These are phyloP conservation scores for Fusarium anthophilum DNA, from an alignment of 2,329 filamentous ascomycete genomes.

Conservation along the genomic window DNA sequence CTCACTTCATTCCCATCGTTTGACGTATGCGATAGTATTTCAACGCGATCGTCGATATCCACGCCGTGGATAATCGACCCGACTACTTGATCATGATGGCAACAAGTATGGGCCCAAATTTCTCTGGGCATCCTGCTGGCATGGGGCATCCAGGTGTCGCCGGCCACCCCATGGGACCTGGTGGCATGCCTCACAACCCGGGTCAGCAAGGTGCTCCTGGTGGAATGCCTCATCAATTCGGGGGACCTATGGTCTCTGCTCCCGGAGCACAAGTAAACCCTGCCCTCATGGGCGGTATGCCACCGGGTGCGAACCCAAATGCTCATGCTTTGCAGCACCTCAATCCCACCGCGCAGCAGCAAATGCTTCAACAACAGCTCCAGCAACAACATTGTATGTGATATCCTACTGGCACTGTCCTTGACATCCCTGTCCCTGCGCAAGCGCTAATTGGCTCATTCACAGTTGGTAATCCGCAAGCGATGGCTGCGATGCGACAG, in stretches of 20 bases:
- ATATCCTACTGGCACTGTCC: neutral
- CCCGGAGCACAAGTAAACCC: constrained; percentile 78
- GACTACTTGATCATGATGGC: constrained; percentile 70
- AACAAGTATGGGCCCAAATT: constrained; percentile 69
- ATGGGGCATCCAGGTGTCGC: constrained; percentile 78
- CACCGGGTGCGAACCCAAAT: constrained; percentile 71
- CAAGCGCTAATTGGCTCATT: constrained; percentile 19
- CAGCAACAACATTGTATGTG: constrained; percentile 49
- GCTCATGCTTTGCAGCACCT: constrained; percentile 78
- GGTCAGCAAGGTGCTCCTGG: constrained; percentile 75
- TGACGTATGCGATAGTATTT: constrained; percentile 55
- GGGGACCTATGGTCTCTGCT: constrained; percentile 75
- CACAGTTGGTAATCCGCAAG: constrained; percentile 50
- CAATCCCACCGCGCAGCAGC: constrained; percentile 68
- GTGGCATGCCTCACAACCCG: constrained; percentile 70
- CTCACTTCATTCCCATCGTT: constrained; percentile 16
- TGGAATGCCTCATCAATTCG: constrained; percentile 73
- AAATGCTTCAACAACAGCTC: constrained; percentile 66
- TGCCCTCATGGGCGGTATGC: constrained; percentile 80
- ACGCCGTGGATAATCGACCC: constrained; percentile 66
- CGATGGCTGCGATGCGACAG: constrained; percentile 59
- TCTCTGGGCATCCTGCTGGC: constrained; percentile 72
- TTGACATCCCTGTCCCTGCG: constrained; percentile 12
- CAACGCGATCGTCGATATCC: constrained; percentile 64
- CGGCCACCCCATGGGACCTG: constrained; percentile 70